Base-by-base conservation (phyloP, 441 rosid genomes). In the Cnidoscolus chayamansa region DNA sequence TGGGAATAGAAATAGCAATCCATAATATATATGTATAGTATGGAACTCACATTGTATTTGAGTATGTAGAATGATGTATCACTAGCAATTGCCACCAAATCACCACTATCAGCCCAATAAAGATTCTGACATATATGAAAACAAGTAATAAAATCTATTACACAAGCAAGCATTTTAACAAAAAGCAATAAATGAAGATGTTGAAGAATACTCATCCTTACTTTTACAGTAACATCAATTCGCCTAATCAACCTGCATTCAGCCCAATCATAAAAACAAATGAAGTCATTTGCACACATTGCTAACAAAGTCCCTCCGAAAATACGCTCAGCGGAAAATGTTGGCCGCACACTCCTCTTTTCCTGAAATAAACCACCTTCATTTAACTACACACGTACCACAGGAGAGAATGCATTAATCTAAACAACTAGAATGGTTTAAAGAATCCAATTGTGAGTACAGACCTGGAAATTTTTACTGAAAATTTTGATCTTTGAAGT, bases 91-190 rank as follows among this genome's bases (percentile, higher is more conserved):
- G 98, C 94, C 79, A 95, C 97, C 72, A 91, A 80, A 88, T 95
- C 99, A 74, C 99, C 99, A 72, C 97, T 89, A 73, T 95, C 99
- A 79, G 98, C 99, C 99, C 99, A 95, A 74, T 91, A 93, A 49
- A 95, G 88, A 78, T 93, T 93, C 99, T 95, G 86, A 74, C 20
- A 83, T 73, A 59, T 73, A 73, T 67, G 67, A 48, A 74, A 80
- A 75, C 76, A 15, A 58, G 61, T n/a, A 72, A 68, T 20, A 63
- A 35, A 75, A 55, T 13, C 64, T 45, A 73, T 63, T 19, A 48
- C 62, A 70, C 10, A 11, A 13, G 40, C 62, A 4, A 3, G 20
- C 53, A 74, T n/a, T 43, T 60, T 50, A 54, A 66, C 62, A 47
- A 68, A 67, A 77, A 68, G 50, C 45, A 72, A 16, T 25, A 68